Base-by-base conservation (phyloP, 176 grass and related monocot genomes). In the Neostapfia colusana region DNA sequence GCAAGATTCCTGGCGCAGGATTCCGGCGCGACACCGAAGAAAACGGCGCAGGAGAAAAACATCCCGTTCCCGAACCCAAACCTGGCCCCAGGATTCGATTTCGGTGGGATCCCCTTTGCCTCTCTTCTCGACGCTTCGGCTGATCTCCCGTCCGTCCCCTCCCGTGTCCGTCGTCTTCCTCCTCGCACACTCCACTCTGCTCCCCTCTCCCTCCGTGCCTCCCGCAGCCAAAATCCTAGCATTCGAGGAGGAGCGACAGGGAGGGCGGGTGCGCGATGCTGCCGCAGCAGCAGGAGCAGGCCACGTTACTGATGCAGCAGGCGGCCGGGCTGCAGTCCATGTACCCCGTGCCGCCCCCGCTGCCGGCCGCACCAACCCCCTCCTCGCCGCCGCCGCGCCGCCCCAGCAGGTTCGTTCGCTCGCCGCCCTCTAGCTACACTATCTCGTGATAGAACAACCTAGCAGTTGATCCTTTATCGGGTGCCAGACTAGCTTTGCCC, bases 231-330 rank as follows among this genome's bases (percentile, higher is more conserved):
- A 70, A 83, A 79, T 60, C 81, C 49, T 78, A 88, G 38, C 58
- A 72, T 3, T 14, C 74, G 31, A 20, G 6, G 13, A 73, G 67
- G 67, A 88, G 69, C 62, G 45, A 71, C 27, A 28, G 35, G 11
- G 12, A 4, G 2, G 2, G 35, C 18, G 53, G 42, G 50, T 71
- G n/a, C 63, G 77, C 54, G 66, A 83, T 82, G 84, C 83, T 82
- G 67, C 85, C 76, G 73, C 86, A 90, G 75, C 83, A 87, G 78
- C 86, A 88, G 83, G 42, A 78, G 73, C 83, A 90, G 75, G 86
- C 86, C 44, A 80, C 88, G 55, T 79, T 71, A 67, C 56, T 82
- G 39, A 89, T 89, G 89, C 89, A 89, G 85, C 89, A 89, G 68
- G 76, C 85, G 65, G 86, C 78, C 36, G 85, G 83, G 57, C 85